Conservation (phyloP, 352 stramenopile species). For the Pythium aphanidermatum region DNA sequence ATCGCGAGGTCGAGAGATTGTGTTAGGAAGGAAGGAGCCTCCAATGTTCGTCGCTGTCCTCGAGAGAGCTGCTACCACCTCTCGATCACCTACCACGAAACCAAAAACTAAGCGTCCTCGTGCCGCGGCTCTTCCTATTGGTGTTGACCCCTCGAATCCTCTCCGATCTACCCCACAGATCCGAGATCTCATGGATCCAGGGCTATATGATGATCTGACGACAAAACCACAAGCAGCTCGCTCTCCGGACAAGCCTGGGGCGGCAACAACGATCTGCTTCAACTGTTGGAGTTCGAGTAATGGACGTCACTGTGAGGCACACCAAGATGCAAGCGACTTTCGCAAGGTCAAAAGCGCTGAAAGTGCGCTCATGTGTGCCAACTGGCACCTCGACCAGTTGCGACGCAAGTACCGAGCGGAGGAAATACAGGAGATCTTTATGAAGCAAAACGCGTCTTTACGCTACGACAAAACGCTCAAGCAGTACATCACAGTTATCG, state of each 20-base stretch:
- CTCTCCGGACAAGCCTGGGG: background rate
- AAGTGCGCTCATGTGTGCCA: conserved; percentile 88
- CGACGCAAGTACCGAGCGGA: conserved; percentile 81
- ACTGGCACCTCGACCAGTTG: conserved; percentile 89
- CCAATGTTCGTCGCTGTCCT: conserved; percentile 59
- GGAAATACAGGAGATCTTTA: conserved; percentile 92
- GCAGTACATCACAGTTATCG: conserved; percentile 83
- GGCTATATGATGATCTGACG: conserved; percentile 42
- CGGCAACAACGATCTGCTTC: conserved; percentile 63
- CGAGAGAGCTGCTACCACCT: no score
- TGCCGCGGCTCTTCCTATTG: background rate
- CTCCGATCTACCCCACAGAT: conserved; percentile 43
- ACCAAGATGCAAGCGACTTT: conserved; percentile 38
- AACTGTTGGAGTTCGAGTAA: conserved; percentile 92
- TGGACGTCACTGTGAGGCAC: conserved; percentile 69
- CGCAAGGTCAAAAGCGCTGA: conserved; percentile 50
- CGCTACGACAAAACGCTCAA: conserved; percentile 85
- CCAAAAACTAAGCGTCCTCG: conserved; percentile 1
- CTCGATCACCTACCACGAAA: background rate
- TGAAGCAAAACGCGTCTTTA: conserved; percentile 81
- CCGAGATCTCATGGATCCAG: conserved; percentile 65
- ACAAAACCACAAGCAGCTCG: background rate
- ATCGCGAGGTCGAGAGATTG: conserved; percentile 38
- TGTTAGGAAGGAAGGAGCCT: conserved; percentile 52
- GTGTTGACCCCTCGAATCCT: conserved; percentile 13